These are phyloP conservation scores for Actinomucor elegans DNA, from an alignment of 371 early-diverging fungal species.

Conservation along the genomic window DNA sequence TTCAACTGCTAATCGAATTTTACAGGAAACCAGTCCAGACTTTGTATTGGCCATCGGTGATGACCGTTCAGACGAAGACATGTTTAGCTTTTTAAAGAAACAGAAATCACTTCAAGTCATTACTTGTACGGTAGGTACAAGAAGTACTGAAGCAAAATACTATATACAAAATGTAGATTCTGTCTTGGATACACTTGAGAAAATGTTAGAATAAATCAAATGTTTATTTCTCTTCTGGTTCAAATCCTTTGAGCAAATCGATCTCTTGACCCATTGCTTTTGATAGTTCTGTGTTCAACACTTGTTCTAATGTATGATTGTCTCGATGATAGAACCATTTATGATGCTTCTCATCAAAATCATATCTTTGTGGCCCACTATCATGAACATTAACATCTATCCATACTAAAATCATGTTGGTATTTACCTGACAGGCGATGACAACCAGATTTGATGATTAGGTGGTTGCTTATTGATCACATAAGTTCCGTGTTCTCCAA, in stretches of 20 bases:
- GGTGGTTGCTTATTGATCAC: conserved; percentile 99
- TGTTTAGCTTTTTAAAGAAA: conserved; percentile 74
- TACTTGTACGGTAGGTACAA: conserved; percentile 62
- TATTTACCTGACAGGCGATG: conserved; percentile 83
- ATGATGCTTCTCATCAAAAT: conserved; percentile 56
- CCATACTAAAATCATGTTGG: not conserved
- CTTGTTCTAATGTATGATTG: conserved; percentile 62
- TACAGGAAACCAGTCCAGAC: conserved; percentile 60
- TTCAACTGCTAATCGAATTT: conserved; percentile 53
- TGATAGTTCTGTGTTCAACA: conserved; percentile 71
- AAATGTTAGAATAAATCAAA: no score
- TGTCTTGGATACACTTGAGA: conserved; percentile 45
- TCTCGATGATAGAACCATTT: conserved; percentile 81
- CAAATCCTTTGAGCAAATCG: conserved; percentile 34
- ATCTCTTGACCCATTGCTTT: conserved; percentile 30
- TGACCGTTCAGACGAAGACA: conserved; percentile 82
- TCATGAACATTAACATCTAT: no score
- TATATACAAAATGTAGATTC: conserved; percentile 52
- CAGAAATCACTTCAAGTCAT: conserved; percentile 34
- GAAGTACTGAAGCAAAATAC: conserved; percentile 59
- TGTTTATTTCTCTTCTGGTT: conserved; percentile 16
- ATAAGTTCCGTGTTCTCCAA: conserved; percentile 89
- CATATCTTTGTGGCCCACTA: conserved; percentile 93
- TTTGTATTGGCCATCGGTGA: conserved; percentile 79
- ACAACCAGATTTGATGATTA: conserved; percentile 98